Conservation (phyloP, 2,329 filamentous ascomycete genomes). For the Cercospora brassicicola region DNA sequence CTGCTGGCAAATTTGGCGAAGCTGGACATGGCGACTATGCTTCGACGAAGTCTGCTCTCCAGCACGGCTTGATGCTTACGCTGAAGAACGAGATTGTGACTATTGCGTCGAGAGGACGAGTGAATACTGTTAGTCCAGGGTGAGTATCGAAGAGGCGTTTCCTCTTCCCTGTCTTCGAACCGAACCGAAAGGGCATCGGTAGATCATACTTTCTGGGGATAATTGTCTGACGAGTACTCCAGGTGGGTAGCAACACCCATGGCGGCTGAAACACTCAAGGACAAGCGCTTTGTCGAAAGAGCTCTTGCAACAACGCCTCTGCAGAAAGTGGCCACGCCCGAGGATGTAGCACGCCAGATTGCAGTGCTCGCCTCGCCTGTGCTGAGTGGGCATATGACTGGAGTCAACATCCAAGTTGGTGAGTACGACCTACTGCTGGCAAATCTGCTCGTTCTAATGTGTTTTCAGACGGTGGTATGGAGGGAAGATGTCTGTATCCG, state of each 20-base stretch:
- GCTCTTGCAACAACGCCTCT: conserved; percentile 37
- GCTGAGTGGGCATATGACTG: conserved; percentile 35
- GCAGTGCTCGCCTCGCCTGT: conserved; percentile 33
- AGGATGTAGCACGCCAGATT: conserved; percentile 35
- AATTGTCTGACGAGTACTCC: background rate
- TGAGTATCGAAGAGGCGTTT: background rate
- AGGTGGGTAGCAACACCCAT: conserved; percentile 12
- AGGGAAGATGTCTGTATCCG: conserved; percentile 33
- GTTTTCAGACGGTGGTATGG: conserved; percentile 36
- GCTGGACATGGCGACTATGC: conserved; percentile 37
- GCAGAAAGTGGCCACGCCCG: conserved; percentile 33
- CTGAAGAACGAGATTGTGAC: conserved; percentile 39
- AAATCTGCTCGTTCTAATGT: conserved; percentile 7
- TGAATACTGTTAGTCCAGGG: conserved; percentile 34
- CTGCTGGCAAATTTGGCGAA: conserved; percentile 39
- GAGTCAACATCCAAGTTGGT: conserved; percentile 30
- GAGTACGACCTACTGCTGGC: background rate
- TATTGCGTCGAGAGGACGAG: conserved; percentile 32
- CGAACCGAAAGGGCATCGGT: no score
- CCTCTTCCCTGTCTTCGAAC: no score
- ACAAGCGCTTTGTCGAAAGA: conserved; percentile 33
- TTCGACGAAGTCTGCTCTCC: conserved; percentile 33
- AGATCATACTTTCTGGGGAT: no score
- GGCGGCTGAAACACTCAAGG: conserved; percentile 20
- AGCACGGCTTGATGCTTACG: conserved; percentile 36